Percentiles rank a stretch among this genome's conserved stretches.
phyloP scores from a whole-genome alignment of 805 yeast species.

The Dipodascopsis uninucleata region DNA sequence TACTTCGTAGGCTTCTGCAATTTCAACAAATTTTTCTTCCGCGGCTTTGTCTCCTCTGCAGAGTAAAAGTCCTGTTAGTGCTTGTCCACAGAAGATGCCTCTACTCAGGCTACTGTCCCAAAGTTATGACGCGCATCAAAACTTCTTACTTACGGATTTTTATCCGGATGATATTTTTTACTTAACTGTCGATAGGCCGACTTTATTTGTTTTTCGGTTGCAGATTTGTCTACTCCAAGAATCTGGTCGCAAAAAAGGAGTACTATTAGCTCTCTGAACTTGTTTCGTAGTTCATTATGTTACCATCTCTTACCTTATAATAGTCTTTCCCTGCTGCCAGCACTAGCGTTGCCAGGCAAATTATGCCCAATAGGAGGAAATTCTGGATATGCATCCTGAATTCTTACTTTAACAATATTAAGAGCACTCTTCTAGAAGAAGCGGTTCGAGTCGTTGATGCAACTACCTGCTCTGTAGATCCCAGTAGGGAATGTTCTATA shows the following conservation, averaged over 20 bases:
- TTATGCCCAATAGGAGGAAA: constrained; percentile 12
- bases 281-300: neutral
- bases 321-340: constrained; percentile 22
- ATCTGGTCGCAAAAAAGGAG: constrained; percentile 40
- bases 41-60: constrained; percentile 68
- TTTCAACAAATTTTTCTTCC: constrained; percentile 78
- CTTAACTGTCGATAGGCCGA: constrained; percentile 78
- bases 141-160: constrained; percentile 52
- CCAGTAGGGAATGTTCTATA: too few relatives aligned
- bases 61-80: too few relatives aligned
- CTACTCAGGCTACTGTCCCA: too few relatives aligned
- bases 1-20: constrained; percentile 91
- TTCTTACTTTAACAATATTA: neutral
- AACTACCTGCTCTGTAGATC: too few relatives aligned
- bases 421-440: too few relatives aligned
- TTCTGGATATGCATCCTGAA: constrained; percentile 9
- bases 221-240: constrained; percentile 64
- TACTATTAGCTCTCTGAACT: neutral
- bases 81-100: too few relatives aligned
- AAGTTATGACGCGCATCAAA: too few relatives aligned
- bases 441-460: too few relatives aligned
- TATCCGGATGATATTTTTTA: constrained; percentile 91
- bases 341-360: constrained; percentile 12
- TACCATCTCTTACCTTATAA: constrained; percentile 16
- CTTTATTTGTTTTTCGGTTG: constrained; percentile 77